Evolutionary conservation across 768 basidiomycete species (phyloP).

Genomic region (Gloeopeniophorella convolvens): DNA sequence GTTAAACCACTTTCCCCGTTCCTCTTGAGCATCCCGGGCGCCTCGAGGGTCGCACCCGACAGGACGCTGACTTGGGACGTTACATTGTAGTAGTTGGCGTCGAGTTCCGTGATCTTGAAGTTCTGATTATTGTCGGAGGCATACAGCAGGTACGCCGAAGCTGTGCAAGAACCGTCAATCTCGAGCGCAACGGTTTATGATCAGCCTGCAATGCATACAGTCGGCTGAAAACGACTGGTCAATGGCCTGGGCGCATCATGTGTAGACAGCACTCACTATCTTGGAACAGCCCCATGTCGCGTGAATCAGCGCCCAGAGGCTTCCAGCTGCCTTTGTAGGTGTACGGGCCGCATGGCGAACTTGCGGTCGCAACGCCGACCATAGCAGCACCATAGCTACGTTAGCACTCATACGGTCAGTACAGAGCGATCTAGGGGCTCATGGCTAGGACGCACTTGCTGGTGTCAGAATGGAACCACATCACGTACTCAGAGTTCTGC

Average conservation of each 20-base stretch:
- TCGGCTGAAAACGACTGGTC: too few species aligned
- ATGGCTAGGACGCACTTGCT: slow-evolving; percentile 40
- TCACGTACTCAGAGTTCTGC: slow-evolving; percentile 56
- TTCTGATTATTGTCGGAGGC: slow-evolving; percentile 65
- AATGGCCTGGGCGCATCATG: too few species aligned
- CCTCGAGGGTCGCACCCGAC: slow-evolving; percentile 49
- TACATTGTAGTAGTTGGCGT: slow-evolving; percentile 55
- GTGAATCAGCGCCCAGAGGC: slow-evolving; percentile 52
- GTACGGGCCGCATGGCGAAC: slow-evolving; percentile 55
- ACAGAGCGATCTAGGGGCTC: background rate
- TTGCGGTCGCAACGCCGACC: slow-evolving; percentile 56
- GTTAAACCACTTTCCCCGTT: slow-evolving; percentile 40
- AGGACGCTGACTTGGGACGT: slow-evolving; percentile 40
- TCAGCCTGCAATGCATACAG: too few species aligned
- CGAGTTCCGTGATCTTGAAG: slow-evolving; percentile 56
- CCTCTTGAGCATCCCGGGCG: slow-evolving; percentile 56
- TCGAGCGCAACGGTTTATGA: too few species aligned
- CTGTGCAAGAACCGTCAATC: too few species aligned
- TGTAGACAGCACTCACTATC: slow-evolving; percentile 37
- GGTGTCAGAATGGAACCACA: slow-evolving; percentile 67
- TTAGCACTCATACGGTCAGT: too few species aligned
- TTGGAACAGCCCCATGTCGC: slow-evolving; percentile 53
- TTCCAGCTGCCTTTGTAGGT: slow-evolving; percentile 48
- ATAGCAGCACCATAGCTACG: slow-evolving; percentile 56
- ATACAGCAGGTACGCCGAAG: slow-evolving; percentile 54